phyloP scores from a whole-genome alignment of 2,329 filamentous ascomycete genomes.

The Mycocentrospora acerina region DNA sequence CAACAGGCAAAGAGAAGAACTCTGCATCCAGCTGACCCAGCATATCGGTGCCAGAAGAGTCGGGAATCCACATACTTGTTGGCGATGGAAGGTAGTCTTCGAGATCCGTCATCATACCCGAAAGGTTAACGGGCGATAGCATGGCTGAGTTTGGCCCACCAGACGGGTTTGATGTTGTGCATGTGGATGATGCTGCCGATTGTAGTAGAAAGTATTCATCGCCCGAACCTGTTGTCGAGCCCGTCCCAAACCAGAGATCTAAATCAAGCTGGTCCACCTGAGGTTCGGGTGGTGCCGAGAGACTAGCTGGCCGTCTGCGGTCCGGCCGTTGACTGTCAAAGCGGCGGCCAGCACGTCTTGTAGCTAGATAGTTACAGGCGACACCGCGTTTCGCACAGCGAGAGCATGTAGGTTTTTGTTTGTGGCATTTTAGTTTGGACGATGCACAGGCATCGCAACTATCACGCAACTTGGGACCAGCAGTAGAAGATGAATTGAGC shows the following conservation, averaged over 20 bases:
- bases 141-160: no score
- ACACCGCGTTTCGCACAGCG: conserved; percentile 30
- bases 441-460: conserved; percentile 42
- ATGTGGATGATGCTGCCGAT: no score
- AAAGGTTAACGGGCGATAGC: no score
- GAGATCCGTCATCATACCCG: no score
- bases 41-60: no score
- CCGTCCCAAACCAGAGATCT: no score
- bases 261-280: conserved; percentile 8
- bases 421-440: conserved; percentile 41
- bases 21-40: conserved; percentile 15
- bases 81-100: no score
- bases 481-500: conserved; percentile 2
- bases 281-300: neutral
- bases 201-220: no score
- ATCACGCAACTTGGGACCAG: conserved; percentile 33
- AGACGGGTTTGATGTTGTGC: no score
- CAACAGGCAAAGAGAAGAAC: conserved; percentile 14
- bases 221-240: no score
- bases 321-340: conserved; percentile 5
- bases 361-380: conserved; percentile 36
- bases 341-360: conserved; percentile 30
- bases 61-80: no score
- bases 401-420: conserved; percentile 40
- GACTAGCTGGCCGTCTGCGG: neutral